Conservation (phyloP, 2,329 filamentous ascomycete genomes). For the Neophaeococcomyces aloes region DNA sequence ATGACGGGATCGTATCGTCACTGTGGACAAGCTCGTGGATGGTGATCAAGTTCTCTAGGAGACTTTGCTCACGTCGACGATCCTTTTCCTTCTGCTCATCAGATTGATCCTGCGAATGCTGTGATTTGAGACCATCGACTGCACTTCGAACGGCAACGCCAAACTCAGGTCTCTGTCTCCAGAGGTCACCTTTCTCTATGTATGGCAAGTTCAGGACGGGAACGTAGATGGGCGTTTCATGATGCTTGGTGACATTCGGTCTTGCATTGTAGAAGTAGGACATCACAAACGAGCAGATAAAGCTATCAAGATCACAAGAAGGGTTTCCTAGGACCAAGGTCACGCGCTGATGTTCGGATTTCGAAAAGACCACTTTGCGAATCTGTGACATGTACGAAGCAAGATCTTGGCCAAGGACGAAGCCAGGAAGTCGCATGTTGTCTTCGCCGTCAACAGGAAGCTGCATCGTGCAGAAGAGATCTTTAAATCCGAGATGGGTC, state of each 20-base stretch:
- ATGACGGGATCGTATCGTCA: conserved; percentile 9
- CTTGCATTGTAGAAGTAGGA: conserved; percentile 42
- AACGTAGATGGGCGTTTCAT: conserved; percentile 35
- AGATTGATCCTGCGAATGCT: not conserved
- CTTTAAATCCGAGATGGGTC: too few relatives aligned
- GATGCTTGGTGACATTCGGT: conserved; percentile 4
- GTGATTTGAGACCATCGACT: conserved; percentile 29
- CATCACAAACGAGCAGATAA: conserved; percentile 51
- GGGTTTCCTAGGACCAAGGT: conserved; percentile 36
- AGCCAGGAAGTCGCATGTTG: conserved; percentile 6
- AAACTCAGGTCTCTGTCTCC: conserved; percentile 48
- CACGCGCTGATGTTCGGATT: conserved; percentile 12
- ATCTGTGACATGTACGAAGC: conserved; percentile 2
- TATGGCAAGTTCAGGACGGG: conserved; percentile 49
- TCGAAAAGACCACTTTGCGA: conserved; percentile 4
- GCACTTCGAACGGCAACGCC: conserved; percentile 45
- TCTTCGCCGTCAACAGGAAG: not conserved
- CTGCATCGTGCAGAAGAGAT: not conserved
- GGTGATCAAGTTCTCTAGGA: conserved; percentile 30
- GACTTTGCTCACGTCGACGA: conserved; percentile 10
- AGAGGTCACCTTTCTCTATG: conserved; percentile 37
- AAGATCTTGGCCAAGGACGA: conserved; percentile 6
- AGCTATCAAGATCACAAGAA: conserved; percentile 51
- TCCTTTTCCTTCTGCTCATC: not conserved
- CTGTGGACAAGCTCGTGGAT: conserved; percentile 29